Evolutionary conservation across 2,329 filamentous ascomycete genomes (phyloP), one percentile per base, ranked within the genome.

Genomic region (Clonostachys rhizophaga): DNA sequence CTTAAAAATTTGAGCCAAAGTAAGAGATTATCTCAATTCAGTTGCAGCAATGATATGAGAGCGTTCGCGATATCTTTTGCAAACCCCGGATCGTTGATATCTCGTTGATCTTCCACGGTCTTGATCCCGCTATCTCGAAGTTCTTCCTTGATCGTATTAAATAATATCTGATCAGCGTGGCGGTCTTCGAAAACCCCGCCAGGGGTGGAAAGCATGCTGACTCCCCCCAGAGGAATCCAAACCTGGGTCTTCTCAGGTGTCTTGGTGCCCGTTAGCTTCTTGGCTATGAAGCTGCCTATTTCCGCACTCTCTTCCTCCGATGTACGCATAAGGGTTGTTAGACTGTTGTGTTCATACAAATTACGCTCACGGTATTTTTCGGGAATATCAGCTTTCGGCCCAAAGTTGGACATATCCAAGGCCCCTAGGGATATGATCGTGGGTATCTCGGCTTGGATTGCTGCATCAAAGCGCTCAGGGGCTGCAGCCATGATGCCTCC

Each of bases 251-350:
- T 58, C 0, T 66, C 58, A 10, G 68, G 67, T 14, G 66, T 54
- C n/a, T 51, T 64, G 1, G 69, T 65, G 0, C 55, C 55, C 36
- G 54, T 69, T 36, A 87, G 61, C 57, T 83, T 83, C 11, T 60
- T 55, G 1, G 70, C 74, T 40, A 88, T 77, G 44, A 79, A 79
- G 1, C 58, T 54, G 1, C 78, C 83, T n/a, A 87, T 70, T 40
- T 67, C 58, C 20, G 48, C 53, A 50, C 76, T 79, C 56, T 89
- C 84, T 2, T 76, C 70, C n/a, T 62, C 55, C 0, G 70, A 81
- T 0, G 84, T 84, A 18, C 86, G 67, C 73, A 89, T 80, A 34
- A 89, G 56, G 0, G 85, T 89, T 1, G 87, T 78, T 0, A 74
- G 72, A 0, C 81, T 73, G 56, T 88, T 89, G 57, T 89, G 85